Evolutionary conservation across 345 rosid genomes (phyloP).

Genomic region (Sonneratia caseolaris): DNA sequence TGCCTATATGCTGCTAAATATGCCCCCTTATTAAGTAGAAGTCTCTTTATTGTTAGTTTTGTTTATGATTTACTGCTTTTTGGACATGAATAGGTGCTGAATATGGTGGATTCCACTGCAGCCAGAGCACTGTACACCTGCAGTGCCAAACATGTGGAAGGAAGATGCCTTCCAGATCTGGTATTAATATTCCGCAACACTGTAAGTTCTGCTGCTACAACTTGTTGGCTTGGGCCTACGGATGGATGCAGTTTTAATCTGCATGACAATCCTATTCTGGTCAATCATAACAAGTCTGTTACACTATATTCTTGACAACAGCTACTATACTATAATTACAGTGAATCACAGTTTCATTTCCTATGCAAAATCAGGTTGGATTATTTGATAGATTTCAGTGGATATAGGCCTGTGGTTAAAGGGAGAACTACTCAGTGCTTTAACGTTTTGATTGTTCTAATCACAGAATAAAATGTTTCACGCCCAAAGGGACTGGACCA

Average conservation of each 20-base stretch:
- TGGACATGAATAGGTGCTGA: slow-evolving; percentile 33
- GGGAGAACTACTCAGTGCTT: background rate
- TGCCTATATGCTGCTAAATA: slow-evolving; percentile 1
- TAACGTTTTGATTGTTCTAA: background rate
- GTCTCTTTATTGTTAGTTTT: background rate
- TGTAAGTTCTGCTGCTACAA: slow-evolving; percentile 39
- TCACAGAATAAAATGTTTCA: background rate
- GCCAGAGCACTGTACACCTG: slow-evolving; percentile 48
- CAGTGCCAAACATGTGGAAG: slow-evolving; percentile 82
- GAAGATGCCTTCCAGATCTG: slow-evolving; percentile 74
- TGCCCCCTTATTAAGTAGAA: background rate
- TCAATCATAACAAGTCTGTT: background rate
- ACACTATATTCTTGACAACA: background rate
- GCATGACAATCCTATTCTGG: background rate
- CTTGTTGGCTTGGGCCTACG: background rate
- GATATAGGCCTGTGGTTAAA: background rate
- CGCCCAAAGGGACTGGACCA: background rate
- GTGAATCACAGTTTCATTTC: background rate
- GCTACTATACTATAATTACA: background rate
- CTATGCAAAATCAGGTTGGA: background rate
- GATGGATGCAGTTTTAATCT: background rate
- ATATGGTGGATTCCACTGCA: slow-evolving; percentile 56
- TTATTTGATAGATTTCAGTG: background rate
- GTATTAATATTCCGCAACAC: slow-evolving; percentile 55
- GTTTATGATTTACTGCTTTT: slow-evolving; percentile 11